Conservation (phyloP, 2,329 filamentous ascomycete species). For the Pseudogymnoascus sp. region DNA sequence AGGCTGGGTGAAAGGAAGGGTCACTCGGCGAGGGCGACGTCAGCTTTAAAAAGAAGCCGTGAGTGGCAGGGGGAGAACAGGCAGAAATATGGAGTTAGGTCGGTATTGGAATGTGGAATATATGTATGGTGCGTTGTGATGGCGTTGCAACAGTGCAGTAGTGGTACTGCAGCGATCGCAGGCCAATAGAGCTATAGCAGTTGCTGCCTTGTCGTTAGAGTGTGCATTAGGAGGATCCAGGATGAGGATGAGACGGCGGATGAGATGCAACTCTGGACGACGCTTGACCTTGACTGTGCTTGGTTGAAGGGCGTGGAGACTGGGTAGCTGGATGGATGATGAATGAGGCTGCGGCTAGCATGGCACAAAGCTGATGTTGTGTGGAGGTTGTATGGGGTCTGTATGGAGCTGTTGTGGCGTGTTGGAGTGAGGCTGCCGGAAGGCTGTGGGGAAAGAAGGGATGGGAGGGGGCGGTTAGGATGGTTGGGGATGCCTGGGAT, state of each 20-base stretch:
- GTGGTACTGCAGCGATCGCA: not conserved
- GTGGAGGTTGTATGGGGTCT: not conserved
- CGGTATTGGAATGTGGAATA: not conserved
- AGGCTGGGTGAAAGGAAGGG: not conserved
- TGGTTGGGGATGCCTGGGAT: not conserved
- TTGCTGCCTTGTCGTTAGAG: not conserved
- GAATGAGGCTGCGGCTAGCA: not conserved
- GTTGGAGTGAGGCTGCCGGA: not conserved
- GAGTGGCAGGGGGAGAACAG: not conserved
- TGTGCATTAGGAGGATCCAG: not conserved
- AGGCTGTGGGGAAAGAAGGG: not conserved
- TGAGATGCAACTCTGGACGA: not conserved
- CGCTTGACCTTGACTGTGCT: not conserved
- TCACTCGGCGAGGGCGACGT: not conserved
- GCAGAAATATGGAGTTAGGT: conserved; percentile 6
- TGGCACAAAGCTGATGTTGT: not conserved
- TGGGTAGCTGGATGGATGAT: not conserved
- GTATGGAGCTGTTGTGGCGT: not conserved
- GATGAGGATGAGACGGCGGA: not conserved
- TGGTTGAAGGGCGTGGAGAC: not conserved
- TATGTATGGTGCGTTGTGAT: conserved; percentile 4
- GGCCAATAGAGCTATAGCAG: not conserved
- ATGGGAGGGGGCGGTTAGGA: not conserved
- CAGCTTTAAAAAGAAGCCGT: conserved; percentile 1
- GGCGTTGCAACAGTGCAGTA: not conserved